Base-by-base conservation (phyloP, 805 yeast species). In the Vanderwaltozyma polyspora region DNA sequence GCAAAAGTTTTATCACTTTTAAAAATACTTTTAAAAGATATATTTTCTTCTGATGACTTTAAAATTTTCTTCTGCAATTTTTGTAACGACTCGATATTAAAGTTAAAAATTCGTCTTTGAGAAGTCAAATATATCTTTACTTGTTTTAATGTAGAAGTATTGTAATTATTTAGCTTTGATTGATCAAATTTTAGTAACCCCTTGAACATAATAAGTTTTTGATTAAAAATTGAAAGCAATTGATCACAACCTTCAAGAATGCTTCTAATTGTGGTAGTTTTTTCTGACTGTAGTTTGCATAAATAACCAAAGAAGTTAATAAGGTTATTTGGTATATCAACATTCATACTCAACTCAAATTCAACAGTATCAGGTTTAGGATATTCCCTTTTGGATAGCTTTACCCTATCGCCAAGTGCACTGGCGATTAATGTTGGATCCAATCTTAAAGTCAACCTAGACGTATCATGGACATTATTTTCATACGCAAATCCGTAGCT, bases 401-500 rank as follows among this genome's bases (percentile, higher is more conserved):
- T 44, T 6, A 70, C 55, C 1, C 71, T 71, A 33, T 52, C 46
- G 4, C 41, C 36, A 25, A 54, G 48, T 12, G 70, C 55, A 12
- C 51, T 55, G 0, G 51, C 25, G 45, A 52, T 34, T 35, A 59
- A 29, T 18, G 42, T 35, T 2, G 39, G 43, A 14, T 62, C 63
- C 7, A 82, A 59, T 48, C 73, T 73, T 37, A 85, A 63, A 5
- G 79, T 68, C 29, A 86, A 64, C 12, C 74, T 74, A 2, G 76
- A 60, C 4, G 62, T 49, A 42, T 82, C 89, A 24, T 73, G 73
- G 8, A 60, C 59, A 44, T 80, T 81, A 31, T 69, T 57, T 13
- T 62, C 62, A 13, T 67, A 67, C 8, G 75, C 68, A 56, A 87
- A 87, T 0, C 96, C 96, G 53, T 87, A 87, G 1, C 79, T 86